Evolutionary conservation across 768 basidiomycete genomes (phyloP), one percentile per base, ranked within the genome.

Genomic region (Podaxis sp.): DNA sequence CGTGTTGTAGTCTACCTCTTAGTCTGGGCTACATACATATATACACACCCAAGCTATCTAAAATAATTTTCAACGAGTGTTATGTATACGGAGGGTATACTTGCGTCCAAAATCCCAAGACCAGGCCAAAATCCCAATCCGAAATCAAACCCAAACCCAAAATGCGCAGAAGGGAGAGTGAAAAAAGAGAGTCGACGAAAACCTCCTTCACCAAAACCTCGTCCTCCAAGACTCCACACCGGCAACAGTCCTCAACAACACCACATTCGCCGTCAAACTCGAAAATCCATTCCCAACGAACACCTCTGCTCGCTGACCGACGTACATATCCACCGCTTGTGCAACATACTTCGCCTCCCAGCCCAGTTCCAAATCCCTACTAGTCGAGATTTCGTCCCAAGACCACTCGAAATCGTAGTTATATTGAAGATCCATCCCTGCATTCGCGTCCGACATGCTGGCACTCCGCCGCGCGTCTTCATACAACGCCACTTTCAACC

Each of bases 271-370:
- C 0, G 75, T 75, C 51, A 79, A 59, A 60, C 76, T 77, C n/a
- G 78, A 78, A 56, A 78, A 78, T 62, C 88, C 89, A 68, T 90
- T 91, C 7, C 89, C 89, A 48, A 91, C 75, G 64, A 90, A 84
- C 61, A 85, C 78, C 66, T 87, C 82, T 0, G 88, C 87, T 56
- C 85, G 74, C 68, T 85, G 77, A 12, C 80, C 88, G 46, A 90
- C 81, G 65, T 86, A 76, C 88, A 90, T 89, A 71, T 91, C 89
- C 67, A 87, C 72, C 3, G 84, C 80, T 71, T 87, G 85, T 22
- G 80, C 75, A 11, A 87, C 80, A 11, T 81, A 82, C 64, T 81
- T 80, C 58, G 84, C 82, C 68, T 87, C 85, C 80, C 80, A 79
- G 11, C 74, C 77, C 20, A 88, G 67, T 36, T 68, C 59, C 50